phyloP scores from a whole-genome alignment of 2,329 filamentous ascomycete genomes.

The Aureobasidium sp. region DNA sequence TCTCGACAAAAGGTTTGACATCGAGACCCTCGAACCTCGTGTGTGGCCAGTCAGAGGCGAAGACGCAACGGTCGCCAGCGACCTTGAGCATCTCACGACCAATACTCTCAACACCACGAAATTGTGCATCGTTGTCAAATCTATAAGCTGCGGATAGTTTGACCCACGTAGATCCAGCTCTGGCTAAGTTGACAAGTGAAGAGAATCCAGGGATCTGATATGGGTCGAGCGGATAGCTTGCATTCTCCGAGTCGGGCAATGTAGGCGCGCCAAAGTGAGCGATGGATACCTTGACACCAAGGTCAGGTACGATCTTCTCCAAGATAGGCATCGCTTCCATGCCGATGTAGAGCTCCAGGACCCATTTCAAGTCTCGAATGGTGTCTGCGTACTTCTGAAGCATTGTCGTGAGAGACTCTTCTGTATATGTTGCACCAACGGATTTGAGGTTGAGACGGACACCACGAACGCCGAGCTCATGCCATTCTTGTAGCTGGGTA shows the following conservation, averaged over 20 bases:
- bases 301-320: constrained; percentile 38
- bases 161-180: constrained; percentile 43
- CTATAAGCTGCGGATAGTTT: constrained; percentile 54
- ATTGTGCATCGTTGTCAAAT: constrained; percentile 36
- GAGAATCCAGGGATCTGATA: constrained; percentile 43
- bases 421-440: constrained; percentile 29
- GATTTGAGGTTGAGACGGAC: constrained; percentile 25
- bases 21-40: constrained; percentile 52
- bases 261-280: constrained; percentile 47
- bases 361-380: constrained; percentile 45
- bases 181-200: constrained; percentile 40
- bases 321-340: constrained; percentile 44
- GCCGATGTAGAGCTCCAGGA: constrained; percentile 50
- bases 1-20: constrained; percentile 46
- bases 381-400: constrained; percentile 43
- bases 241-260: constrained; percentile 25
- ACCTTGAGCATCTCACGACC: constrained; percentile 41
- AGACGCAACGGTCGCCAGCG: constrained; percentile 42
- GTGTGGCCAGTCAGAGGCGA: constrained; percentile 58
- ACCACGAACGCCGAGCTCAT: constrained; percentile 23
- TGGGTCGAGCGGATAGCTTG: constrained; percentile 14
- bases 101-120: constrained; percentile 38
- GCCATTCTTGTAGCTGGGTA: constrained; percentile 20
- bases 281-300: constrained; percentile 46
- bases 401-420: constrained; percentile 32